Evolutionary conservation across 176 grass and related monocot species (phyloP).

Genomic region (Sorghum bicolor): Sorghum_bicolor_NCBIv3 NC_012878.2:53518001-53518500

Average conservation of each 20-base stretch:
- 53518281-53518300: conserved; percentile 54
- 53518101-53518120: not conserved
- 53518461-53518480: not conserved
- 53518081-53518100: conserved; percentile 39
- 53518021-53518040: conserved; percentile 8
- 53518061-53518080: conserved; percentile 37
- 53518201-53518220: conserved; percentile 13
- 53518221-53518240: conserved; percentile 36
- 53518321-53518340: conserved; percentile 34
- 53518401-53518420: conserved; percentile 44
- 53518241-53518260: not conserved
- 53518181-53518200: conserved; percentile 30
- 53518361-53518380: not conserved
- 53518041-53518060: not conserved
- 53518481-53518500: not conserved
- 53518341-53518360: not conserved
- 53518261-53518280: conserved; percentile 16
- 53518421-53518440: conserved; percentile 40
- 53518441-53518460: conserved; percentile 12
- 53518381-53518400: not conserved
- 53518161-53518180: not conserved
- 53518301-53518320: conserved; percentile 29
- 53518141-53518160: not conserved
- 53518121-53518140: accelerated
- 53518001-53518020: not conserved